Evolutionary conservation across 2,329 filamentous ascomycete species (phyloP), one percentile per base, ranked within the genome.

Genomic region (Aspergillus melleus): DNA sequence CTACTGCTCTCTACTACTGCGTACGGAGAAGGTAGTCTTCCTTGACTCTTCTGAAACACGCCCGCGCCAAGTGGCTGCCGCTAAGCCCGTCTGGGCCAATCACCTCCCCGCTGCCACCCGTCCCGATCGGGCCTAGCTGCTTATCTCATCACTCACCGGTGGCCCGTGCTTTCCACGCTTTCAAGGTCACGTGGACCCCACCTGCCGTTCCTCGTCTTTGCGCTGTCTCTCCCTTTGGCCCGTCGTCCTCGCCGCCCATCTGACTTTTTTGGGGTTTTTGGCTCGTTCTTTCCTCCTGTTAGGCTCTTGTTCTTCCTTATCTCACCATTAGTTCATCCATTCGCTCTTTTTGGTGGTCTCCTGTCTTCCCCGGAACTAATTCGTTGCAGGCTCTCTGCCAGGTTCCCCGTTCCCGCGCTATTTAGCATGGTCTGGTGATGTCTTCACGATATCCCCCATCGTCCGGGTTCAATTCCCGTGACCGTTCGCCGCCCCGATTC

Each of bases 401-500:
- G 65, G 62, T 62, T 64, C 44, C 47, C 58, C 54, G 46, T 49
- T 58, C 46, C 55, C 60, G 60, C 61, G 58, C 61, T 59, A 55
- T 59, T 61, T 72, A 76, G 74, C 71, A 77, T 77, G 74, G 70
- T 65, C 68, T 71, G 71, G 74, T 75, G 68, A 80, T 81, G 72
- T 82, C 84, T 66, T 83, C 86, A 70, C 88, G 88, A 76, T 86
- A 88, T 71, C 81, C 83, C 72, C 71, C 84, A 82, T 72, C 85
- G 82, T 76, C 89, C 86, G 64, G 83, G 86, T 72, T 89, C 84
- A 68, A 74, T 66, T 82, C 85, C 62, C 82, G 88, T 70, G 88
- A 91, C 70, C 84, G 90, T 66, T 91, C 88, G 26, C 88, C 88
- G 53, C 86, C 87, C 66, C 84, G 88, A 61, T 91, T 91, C 68